Conservation (phyloP, 495 filamentous ascomycete genomes). For the Podospora comata region DNA sequence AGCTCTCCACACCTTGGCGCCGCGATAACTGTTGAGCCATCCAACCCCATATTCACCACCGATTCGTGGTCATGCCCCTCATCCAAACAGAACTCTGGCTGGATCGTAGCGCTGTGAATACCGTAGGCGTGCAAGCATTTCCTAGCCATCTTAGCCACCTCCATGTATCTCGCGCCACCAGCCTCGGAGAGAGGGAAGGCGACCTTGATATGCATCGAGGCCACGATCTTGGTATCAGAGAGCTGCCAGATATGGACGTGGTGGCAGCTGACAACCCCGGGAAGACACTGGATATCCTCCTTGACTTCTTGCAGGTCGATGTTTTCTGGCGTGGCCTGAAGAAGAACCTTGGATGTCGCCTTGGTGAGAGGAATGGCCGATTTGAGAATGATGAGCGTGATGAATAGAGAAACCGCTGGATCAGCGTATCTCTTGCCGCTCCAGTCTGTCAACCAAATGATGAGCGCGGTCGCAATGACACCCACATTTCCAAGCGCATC, state of each 20-base stretch:
- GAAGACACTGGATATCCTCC: conserved; percentile 79
- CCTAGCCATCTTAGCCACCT: conserved; percentile 71
- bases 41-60: conserved; percentile 35
- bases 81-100: conserved; percentile 84
- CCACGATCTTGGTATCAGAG: conserved; percentile 86
- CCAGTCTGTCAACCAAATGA: conserved; percentile 82
- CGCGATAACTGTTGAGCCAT: conserved; percentile 39
- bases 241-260: conserved; percentile 98
- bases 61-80: conserved; percentile 37
- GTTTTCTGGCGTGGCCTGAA: conserved; percentile 86
- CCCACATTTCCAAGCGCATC: conserved; percentile 97
- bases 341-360: conserved; percentile 87
- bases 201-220: conserved; percentile 88
- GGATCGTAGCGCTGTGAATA: conserved; percentile 96
- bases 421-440: conserved; percentile 72
- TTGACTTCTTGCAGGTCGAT: conserved; percentile 88
- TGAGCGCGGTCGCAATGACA: conserved; percentile 85
- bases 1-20: conserved; percentile 50
- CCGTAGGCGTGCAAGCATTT: conserved; percentile 90
- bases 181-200: conserved; percentile 66
- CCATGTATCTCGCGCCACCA: conserved; percentile 81
- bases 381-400: conserved; percentile 88
- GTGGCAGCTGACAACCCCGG: conserved; percentile 83
- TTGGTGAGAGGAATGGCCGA: conserved; percentile 91
- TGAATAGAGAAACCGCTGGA: conserved; percentile 89